Evolutionary conservation across 768 basidiomycete species (phyloP).

Genomic region (Phylloporus scabripes): DNA sequence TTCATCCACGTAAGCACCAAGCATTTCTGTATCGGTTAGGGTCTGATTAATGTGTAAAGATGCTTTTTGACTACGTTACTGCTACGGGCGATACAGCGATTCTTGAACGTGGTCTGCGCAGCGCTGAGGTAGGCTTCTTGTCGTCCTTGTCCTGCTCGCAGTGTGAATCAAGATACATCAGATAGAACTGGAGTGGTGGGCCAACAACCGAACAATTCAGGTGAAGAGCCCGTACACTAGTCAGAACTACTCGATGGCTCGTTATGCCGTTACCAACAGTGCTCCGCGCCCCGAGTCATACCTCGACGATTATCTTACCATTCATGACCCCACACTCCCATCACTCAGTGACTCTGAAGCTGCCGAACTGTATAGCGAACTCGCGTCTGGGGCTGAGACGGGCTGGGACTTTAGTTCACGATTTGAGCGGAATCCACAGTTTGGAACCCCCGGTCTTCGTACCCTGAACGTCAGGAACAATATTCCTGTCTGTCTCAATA

Average conservation of each 20-base stretch:
- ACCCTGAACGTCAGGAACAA: conserved; percentile 65
- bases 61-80: conserved; percentile 81
- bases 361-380: conserved; percentile 72
- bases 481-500: conserved; percentile 76
- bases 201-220: conserved; percentile 58
- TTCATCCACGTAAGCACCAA: conserved; percentile 61
- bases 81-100: conserved; percentile 70
- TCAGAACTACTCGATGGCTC: conserved; percentile 58
- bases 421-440: conserved; percentile 34
- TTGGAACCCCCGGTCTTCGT: conserved; percentile 52
- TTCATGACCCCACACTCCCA: conserved; percentile 57
- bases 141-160: neutral
- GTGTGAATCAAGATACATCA: conserved; percentile 21
- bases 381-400: conserved; percentile 84
- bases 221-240: conserved; percentile 70
- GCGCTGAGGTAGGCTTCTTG: conserved; percentile 59
- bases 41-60: conserved; percentile 39
- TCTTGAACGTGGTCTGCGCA: conserved; percentile 71
- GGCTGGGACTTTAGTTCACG: conserved; percentile 47
- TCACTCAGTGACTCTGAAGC: conserved; percentile 56
- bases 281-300: conserved; percentile 90
- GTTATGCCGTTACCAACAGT: conserved; percentile 72
- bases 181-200: conserved; percentile 85
- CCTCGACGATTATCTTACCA: conserved; percentile 70
- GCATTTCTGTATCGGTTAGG: neutral